Evolutionary conservation across 2,329 filamentous ascomycete species (phyloP).

Genomic region (Penicillium expansum): DNA sequence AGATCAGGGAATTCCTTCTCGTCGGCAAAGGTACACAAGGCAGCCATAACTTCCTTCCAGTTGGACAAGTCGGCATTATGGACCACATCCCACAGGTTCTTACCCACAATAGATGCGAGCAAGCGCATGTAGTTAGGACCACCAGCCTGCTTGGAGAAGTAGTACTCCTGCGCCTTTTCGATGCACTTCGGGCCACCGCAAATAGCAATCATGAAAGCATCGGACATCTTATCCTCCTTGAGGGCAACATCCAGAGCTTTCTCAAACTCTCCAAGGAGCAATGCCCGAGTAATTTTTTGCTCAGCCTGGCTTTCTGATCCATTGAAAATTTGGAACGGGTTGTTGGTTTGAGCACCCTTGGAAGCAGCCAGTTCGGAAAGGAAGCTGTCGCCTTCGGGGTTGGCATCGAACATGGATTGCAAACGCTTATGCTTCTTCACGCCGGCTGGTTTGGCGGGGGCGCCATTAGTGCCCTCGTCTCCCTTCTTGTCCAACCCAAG

Average conservation of each 20-base stretch:
- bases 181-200: conserved; percentile 91
- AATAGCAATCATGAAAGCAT: conserved; percentile 97
- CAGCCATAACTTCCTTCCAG: conserved; percentile 97
- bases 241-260: conserved; percentile 86
- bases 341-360: conserved; percentile 89
- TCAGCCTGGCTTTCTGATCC: conserved; percentile 82
- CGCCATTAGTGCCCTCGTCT: conserved; percentile 43
- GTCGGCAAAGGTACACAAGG: conserved; percentile 91
- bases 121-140: conserved; percentile 90
- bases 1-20: conserved; percentile 89
- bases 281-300: conserved; percentile 77
- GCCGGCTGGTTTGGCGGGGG: conserved; percentile 44
- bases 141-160: conserved; percentile 77
- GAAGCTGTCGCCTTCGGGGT: conserved; percentile 76
- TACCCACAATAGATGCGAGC: conserved; percentile 85
- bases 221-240: conserved; percentile 83
- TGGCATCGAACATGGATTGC: conserved; percentile 77
- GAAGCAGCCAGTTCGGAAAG: conserved; percentile 78
- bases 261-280: conserved; percentile 88
- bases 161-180: conserved; percentile 88
- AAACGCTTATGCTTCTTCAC: conserved; percentile 61
- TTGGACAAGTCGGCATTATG: conserved; percentile 89
- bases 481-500: conserved; percentile 42
- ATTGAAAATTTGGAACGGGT: conserved; percentile 85
- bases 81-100: conserved; percentile 97